Evolutionary conservation across 352 stramenopile genomes (phyloP), one percentile per base, ranked within the genome.

Genomic region (Pythium biforme): DNA sequence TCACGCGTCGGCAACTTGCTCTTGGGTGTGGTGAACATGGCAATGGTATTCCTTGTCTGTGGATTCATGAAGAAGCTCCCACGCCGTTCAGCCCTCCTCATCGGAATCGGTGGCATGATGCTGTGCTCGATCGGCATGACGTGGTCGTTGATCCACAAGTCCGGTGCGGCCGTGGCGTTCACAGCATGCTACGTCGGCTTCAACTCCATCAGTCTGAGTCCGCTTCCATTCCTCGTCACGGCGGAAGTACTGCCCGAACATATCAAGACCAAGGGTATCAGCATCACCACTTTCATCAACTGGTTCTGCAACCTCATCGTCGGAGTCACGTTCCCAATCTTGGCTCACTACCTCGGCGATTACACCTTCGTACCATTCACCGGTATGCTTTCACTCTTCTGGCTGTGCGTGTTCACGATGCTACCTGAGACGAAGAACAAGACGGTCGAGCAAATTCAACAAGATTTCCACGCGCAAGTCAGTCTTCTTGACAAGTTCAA

Each of bases 281-380:
- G 61, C 53, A 41, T 83, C 53, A 68, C 67, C 12, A 76, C 70
- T 8, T 73, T 75, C 46, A 66, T 74, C 51, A 79, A 79, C 43
- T 79, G 70, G 70, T 43, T 70, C 6, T 65, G 54, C 61, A 81
- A 83, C 53, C 48, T 79, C 34, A 37, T 73, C 22, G 66, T 83
- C 14, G 68, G 67, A 40, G 34, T 79, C 12, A 55, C 20, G 26
- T 83, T 77, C 54, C 75, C 72, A 0, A 55, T 71, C 9, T 47
- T 81, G 31, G 70, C 68, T 12, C 45, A 70, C 22, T 58, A 62
- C 37, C 56, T 64, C 10, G 75, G 73, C 20, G 67, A 73, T 49
- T 77, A 77, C 65, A 70, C 65, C 0, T 83, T 81, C 39, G 47
- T 81, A 0, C 66, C 75, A 1, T 83, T 83, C 51, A 70, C 69